Percentiles rank a stretch among this genome's conserved stretches.
Conservation (phyloP, 495 filamentous ascomycete species). For the Hypomontagnella submonticulosa region DNA sequence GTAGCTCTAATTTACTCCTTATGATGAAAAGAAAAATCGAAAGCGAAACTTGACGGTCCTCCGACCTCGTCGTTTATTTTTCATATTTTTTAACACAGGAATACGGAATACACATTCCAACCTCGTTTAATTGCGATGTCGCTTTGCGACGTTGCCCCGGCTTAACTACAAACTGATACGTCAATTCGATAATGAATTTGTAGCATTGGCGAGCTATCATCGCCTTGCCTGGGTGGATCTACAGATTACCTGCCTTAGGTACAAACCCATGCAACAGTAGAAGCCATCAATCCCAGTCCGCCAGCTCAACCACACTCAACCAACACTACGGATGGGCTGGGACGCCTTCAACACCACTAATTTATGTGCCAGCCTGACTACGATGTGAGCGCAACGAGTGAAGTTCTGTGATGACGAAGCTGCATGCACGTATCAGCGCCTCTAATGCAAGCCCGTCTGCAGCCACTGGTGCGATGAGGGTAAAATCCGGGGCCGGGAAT, state of each 20-base stretch:
- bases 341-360: background rate
- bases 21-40: constrained; percentile 18
- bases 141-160: constrained; percentile 31
- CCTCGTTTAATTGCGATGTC: constrained; percentile 34
- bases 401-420: constrained; percentile 10
- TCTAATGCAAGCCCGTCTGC: too few relatives aligned
- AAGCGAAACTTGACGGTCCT: constrained; percentile 15
- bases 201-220: constrained; percentile 16
- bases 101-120: constrained; percentile 3
- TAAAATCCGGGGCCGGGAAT: constrained; percentile 18
- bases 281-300: background rate
- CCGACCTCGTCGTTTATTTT: background rate
- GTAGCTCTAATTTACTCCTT: constrained; percentile 29
- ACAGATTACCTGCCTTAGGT: constrained; percentile 11
- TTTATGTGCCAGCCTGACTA: background rate
- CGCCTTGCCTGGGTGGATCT: constrained; percentile 20
- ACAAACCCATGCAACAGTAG: constrained; percentile 6
- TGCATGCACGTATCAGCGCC: background rate
- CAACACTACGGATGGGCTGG: background rate
- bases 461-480: constrained; percentile 12
- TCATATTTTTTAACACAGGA: background rate
- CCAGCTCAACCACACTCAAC: too few relatives aligned
- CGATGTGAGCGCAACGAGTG: background rate
- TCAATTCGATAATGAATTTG: constrained; percentile 23
- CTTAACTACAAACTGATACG: constrained; percentile 34